These are phyloP conservation scores for Gracilaria caudata DNA, from an alignment of 23 red algal genomes.

Conservation along the genomic window DNA sequence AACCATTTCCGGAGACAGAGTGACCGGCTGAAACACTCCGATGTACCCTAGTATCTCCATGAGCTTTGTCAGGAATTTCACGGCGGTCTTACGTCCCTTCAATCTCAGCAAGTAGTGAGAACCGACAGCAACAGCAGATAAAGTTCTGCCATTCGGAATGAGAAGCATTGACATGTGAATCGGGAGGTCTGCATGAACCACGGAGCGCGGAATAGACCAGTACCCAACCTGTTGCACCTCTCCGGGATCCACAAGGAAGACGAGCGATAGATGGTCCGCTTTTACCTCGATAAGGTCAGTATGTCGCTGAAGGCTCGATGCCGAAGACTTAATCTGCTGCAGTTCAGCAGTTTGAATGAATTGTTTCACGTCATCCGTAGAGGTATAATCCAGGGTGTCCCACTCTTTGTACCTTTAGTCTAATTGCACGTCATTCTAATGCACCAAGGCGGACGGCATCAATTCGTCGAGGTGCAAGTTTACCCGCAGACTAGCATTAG, in stretches of 20 bases:
- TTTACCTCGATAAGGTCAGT: conserved; percentile 36
- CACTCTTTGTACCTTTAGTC: conserved; percentile 60
- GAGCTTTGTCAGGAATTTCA: conserved; percentile 48
- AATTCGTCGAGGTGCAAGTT: neutral
- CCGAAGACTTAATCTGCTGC: neutral
- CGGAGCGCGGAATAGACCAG: conserved; percentile 34
- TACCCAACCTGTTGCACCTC: conserved; percentile 51
- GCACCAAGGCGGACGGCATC: conserved; percentile 21
- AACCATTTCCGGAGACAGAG: conserved; percentile 43
- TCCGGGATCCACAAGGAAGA: conserved; percentile 63
- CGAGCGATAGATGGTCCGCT: conserved; percentile 50
- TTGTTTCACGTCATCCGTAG: neutral
- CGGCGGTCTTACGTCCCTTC: conserved; percentile 48
- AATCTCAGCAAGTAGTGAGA: conserved; percentile 49
- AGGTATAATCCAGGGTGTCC: neutral
- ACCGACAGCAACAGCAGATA: conserved; percentile 24
- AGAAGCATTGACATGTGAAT: conserved; percentile 61
- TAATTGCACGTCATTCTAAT: conserved; percentile 43
- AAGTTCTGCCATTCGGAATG: conserved; percentile 54
- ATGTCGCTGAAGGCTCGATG: neutral
- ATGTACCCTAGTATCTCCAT: conserved; percentile 60
- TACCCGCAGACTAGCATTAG: conserved; percentile 7
- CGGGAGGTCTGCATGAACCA: conserved; percentile 64
- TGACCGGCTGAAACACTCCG: conserved; percentile 17
- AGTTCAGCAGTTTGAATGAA: conserved; percentile 7